Evolutionary conservation across 192 early-diverging fungal species (phyloP).

Genomic region (Backusella macrospora): DNA sequence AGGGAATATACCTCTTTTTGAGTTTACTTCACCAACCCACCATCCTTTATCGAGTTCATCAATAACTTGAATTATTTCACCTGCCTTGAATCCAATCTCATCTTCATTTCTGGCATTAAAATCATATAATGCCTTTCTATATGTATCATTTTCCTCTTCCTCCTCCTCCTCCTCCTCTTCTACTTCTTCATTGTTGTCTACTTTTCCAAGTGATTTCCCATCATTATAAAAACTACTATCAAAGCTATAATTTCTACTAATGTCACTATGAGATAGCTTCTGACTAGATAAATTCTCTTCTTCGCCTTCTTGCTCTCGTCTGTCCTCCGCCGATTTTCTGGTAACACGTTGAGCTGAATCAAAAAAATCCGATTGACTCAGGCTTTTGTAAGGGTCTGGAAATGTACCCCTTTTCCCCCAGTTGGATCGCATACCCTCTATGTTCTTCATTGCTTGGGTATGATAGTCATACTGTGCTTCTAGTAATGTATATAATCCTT

Average conservation of each 20-base stretch:
- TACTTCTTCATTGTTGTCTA: not conserved
- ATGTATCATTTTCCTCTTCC: slow-evolving; percentile 46
- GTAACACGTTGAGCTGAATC: not conserved
- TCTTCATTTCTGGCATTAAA: slow-evolving; percentile 81
- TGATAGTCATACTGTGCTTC: slow-evolving; percentile 41
- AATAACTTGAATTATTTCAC: slow-evolving; percentile 85
- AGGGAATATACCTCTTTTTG: slow-evolving; percentile 86
- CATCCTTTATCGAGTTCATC: slow-evolving; percentile 92
- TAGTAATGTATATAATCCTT: slow-evolving; percentile 35
- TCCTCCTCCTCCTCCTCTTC: not conserved
- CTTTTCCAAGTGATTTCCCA: not conserved
- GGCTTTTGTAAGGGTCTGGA: not conserved
- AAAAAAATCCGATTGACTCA: not conserved
- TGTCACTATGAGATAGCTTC: not conserved
- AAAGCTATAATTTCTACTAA: not conserved
- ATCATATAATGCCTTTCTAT: slow-evolving; percentile 73
- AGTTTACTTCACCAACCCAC: slow-evolving; percentile 89
- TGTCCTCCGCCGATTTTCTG: not conserved
- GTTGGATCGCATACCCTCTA: slow-evolving; percentile 9
- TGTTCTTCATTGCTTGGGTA: slow-evolving; percentile 15
- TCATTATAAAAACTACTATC: slow-evolving; percentile 15
- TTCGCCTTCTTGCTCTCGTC: no score
- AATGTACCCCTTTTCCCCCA: slow-evolving; percentile 13
- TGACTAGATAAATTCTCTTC: not conserved
- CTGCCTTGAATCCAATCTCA: slow-evolving; percentile 81